phyloP scores from a whole-genome alignment of 768 basidiomycete genomes.

The Mycena sanguinolenta region DNA sequence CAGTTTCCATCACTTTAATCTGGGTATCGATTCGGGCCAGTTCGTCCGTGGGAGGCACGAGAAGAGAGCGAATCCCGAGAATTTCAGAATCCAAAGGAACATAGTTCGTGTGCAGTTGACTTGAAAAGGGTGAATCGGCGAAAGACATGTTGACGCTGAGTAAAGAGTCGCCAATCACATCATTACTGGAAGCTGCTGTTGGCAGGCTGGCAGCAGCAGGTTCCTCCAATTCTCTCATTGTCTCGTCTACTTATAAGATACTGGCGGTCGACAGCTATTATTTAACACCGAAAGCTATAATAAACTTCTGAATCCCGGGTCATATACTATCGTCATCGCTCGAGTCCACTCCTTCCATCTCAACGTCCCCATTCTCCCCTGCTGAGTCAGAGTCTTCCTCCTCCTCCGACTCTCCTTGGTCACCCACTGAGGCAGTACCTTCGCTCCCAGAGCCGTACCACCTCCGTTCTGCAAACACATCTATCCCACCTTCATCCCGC shows the following conservation, averaged over 20 bases:
- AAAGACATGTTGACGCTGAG: no score
- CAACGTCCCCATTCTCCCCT: not conserved
- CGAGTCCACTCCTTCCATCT: conserved; percentile 1
- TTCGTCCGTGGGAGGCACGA: not conserved
- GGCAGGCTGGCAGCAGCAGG: no score
- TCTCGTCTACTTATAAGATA: no score
- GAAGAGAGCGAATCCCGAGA: not conserved
- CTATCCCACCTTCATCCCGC: not conserved
- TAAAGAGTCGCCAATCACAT: no score
- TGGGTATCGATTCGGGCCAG: not conserved
- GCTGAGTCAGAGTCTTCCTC: conserved; percentile 1
- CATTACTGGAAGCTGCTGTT: no score
- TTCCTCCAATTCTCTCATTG: no score
- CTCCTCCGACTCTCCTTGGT: not conserved
- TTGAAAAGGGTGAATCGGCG: not conserved
- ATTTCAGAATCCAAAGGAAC: not conserved
- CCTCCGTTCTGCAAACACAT: conserved; percentile 23
- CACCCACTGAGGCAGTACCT: not conserved
- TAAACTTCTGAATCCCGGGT: no score
- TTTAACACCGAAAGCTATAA: no score
- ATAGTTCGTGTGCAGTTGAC: not conserved
- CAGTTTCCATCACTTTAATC: not conserved
- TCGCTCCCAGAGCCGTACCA: conserved; percentile 3
- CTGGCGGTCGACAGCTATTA: no score
- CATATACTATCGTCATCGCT: not conserved